These are phyloP conservation scores for Boechera retrofracta DNA, from an alignment of 345 rosid genomes.

Conservation along the genomic window DNA sequence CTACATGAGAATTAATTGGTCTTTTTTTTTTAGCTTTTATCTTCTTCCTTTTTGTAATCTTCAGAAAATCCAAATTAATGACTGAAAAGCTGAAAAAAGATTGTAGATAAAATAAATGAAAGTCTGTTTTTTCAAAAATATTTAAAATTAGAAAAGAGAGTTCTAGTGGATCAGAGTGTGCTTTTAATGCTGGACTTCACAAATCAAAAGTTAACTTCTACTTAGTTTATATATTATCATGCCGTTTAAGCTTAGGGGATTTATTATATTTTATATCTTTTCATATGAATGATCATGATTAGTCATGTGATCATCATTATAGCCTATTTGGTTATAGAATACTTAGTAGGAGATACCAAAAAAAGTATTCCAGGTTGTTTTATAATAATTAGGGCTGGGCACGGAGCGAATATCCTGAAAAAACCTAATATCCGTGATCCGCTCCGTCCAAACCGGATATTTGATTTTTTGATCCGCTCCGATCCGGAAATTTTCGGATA, in stretches of 20 bases:
- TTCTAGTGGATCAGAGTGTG: constrained; percentile 38
- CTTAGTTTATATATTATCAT: constrained; percentile 31
- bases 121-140: not conserved
- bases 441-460: too few relatives aligned
- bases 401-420: too few relatives aligned
- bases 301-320: constrained; percentile 42
- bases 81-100: not conserved
- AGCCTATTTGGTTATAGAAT: constrained; percentile 1
- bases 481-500: too few relatives aligned
- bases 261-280: constrained; percentile 1
- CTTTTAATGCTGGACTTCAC: constrained; percentile 36
- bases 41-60: constrained; percentile 33
- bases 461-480: too few relatives aligned
- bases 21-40: constrained; percentile 25
- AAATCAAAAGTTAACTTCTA: constrained; percentile 18
- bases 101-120: constrained; percentile 14
- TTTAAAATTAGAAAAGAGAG: not conserved
- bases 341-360: not conserved
- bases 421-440: too few relatives aligned
- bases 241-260: constrained; percentile 26
- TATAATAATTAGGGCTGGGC: too few relatives aligned
- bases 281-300: constrained; percentile 32
- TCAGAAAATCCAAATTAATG: constrained; percentile 27
- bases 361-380: constrained; percentile 4
- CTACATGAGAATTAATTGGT: constrained; percentile 42